These are phyloP conservation scores for Anacardium occidentale DNA, from an alignment of 345 rosid species.

Conservation along the genomic window DNA sequence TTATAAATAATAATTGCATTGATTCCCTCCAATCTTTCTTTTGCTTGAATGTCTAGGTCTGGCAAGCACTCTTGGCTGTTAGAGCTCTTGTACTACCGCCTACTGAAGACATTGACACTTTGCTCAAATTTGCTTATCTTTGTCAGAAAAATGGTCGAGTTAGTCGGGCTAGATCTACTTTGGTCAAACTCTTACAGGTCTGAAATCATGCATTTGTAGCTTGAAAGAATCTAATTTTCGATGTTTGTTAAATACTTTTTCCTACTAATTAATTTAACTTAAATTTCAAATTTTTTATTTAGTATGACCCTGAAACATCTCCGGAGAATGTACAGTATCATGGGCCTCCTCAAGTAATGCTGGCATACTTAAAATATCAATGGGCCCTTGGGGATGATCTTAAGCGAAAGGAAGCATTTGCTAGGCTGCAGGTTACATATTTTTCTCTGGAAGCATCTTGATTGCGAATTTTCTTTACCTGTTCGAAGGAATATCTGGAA, in stretches of 20 bases:
- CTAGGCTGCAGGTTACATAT: conserved; percentile 66
- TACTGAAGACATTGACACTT: conserved; percentile 81
- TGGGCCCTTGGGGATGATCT: conserved; percentile 99
- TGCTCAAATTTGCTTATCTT: conserved; percentile 94
- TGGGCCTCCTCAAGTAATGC: conserved; percentile 97
- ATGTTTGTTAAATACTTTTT: conserved; percentile 14
- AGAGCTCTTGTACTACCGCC: conserved; percentile 97
- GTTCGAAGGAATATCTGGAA: no score
- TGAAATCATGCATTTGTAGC: conserved; percentile 12
- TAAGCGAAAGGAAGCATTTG: conserved; percentile 89
- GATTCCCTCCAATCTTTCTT: conserved; percentile 1
- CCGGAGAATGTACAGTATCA: conserved; percentile 67
- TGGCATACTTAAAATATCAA: conserved; percentile 86
- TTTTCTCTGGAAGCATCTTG: neutral
- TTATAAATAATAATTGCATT: neutral
- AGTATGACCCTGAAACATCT: conserved; percentile 92
- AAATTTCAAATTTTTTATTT: conserved; percentile 18
- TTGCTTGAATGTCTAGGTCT: conserved; percentile 53
- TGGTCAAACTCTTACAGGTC: conserved; percentile 90
- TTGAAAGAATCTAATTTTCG: conserved; percentile 5
- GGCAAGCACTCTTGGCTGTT: conserved; percentile 89
- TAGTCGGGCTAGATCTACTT: conserved; percentile 94
- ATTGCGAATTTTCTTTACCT: no score
- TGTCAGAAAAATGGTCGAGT: conserved; percentile 87
- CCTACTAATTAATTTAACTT: conserved; percentile 19